Evolutionary conservation across 768 basidiomycete species (phyloP).

Genomic region (Leccinum longicurvipes): DNA sequence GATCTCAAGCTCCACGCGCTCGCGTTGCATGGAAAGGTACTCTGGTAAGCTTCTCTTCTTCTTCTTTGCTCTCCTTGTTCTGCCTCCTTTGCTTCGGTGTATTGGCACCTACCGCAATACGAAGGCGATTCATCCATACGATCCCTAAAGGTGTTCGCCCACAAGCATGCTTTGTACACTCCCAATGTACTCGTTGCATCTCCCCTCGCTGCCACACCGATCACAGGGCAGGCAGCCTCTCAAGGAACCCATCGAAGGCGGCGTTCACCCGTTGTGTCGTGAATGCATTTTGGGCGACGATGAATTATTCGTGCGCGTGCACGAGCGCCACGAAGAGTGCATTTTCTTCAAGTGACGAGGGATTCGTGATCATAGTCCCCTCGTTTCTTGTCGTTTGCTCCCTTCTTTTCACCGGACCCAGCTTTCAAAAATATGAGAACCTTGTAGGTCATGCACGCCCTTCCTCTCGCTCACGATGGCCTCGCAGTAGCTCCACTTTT

Average conservation of each 20-base stretch:
- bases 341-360: slow-evolving; percentile 88
- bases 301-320: slow-evolving; percentile 90
- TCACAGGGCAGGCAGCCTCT: slow-evolving; percentile 35
- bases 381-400: not conserved
- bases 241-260: slow-evolving; percentile 64
- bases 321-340: slow-evolving; percentile 93
- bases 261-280: slow-evolving; percentile 73
- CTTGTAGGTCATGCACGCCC: slow-evolving; percentile 45
- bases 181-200: slow-evolving; percentile 63
- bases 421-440: slow-evolving; percentile 76
- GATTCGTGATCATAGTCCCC: slow-evolving; percentile 67
- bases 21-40: slow-evolving; percentile 65
- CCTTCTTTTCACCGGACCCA: slow-evolving; percentile 25
- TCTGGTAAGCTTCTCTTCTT: slow-evolving; percentile 73
- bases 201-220: slow-evolving; percentile 63
- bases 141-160: slow-evolving; percentile 90
- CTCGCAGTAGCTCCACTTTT: slow-evolving; percentile 70
- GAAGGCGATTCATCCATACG: slow-evolving; percentile 83
- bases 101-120: not conserved
- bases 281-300: slow-evolving; percentile 93
- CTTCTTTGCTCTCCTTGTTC: too few species aligned
- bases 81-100: too few species aligned
- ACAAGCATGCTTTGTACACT: slow-evolving; percentile 88
- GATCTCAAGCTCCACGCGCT: slow-evolving; percentile 85
- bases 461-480: not conserved